Evolutionary conservation across 1,284 basidiomycete genomes (phyloP).

Genomic region (Pholiota adiposa): DNA sequence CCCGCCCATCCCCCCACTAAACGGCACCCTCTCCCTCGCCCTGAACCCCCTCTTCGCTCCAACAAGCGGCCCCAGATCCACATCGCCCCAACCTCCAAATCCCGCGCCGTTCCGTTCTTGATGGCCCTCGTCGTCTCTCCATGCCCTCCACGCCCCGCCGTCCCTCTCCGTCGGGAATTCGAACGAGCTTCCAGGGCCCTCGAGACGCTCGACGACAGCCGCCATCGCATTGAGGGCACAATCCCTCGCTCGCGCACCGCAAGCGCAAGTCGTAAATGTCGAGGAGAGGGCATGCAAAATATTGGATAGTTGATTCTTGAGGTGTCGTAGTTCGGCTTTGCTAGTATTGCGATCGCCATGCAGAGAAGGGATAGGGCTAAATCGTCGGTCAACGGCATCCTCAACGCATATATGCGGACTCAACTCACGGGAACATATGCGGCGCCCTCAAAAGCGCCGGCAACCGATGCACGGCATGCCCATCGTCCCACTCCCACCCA

Average conservation of each 20-base stretch:
- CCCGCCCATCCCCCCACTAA: slow-evolving; percentile 63
- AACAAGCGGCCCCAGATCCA: slow-evolving; percentile 72
- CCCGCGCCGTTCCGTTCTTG: neutral
- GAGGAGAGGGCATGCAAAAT: slow-evolving; percentile 76
- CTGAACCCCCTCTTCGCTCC: slow-evolving; percentile 71
- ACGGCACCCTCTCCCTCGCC: slow-evolving; percentile 55
- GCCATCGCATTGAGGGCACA: slow-evolving; percentile 74
- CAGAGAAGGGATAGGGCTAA: neutral
- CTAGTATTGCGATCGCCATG: slow-evolving; percentile 32
- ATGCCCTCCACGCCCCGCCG: neutral
- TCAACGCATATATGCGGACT: neutral
- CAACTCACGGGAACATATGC: slow-evolving; percentile 58
- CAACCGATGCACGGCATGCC: slow-evolving; percentile 84
- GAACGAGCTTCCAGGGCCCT: neutral
- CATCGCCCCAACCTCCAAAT: slow-evolving; percentile 10
- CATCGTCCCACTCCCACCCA: slow-evolving; percentile 98
- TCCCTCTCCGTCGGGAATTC: too few relatives aligned
- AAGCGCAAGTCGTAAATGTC: slow-evolving; percentile 81
- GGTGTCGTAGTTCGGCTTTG: slow-evolving; percentile 52
- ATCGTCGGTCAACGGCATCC: slow-evolving; percentile 6
- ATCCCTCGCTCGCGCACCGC: slow-evolving; percentile 60
- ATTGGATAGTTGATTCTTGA: slow-evolving; percentile 68
- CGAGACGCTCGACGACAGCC: slow-evolving; percentile 53
- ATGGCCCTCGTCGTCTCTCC: slow-evolving; percentile 8
- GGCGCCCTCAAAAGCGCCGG: slow-evolving; percentile 70